Conservation (phyloP, 2,329 filamentous ascomycete genomes). For the Xylaria sp. region DNA sequence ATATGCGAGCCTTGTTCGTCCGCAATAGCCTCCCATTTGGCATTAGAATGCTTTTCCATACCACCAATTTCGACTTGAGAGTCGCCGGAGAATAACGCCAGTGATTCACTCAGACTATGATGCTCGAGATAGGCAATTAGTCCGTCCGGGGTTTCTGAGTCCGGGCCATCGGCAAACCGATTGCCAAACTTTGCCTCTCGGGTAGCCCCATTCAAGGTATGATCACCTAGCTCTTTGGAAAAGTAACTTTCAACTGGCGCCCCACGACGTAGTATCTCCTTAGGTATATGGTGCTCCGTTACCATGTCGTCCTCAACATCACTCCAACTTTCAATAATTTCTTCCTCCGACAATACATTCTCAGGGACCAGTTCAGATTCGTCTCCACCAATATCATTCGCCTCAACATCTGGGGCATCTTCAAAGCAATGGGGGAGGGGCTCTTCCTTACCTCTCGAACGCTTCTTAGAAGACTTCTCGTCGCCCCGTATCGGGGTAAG, state of each 20-base stretch:
- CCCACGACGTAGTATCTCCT: constrained; percentile 2
- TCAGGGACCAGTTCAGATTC: constrained; percentile 42
- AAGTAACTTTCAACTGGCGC: neutral
- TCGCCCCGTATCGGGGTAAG: constrained; percentile 54
- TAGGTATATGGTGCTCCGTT: neutral
- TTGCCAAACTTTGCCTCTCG: neutral
- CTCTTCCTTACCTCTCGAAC: constrained; percentile 59
- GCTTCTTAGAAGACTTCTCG: constrained; percentile 47
- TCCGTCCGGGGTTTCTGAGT: neutral
- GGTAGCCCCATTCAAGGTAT: neutral
- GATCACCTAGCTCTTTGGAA: neutral
- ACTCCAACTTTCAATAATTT: constrained; percentile 6
- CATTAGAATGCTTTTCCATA: neutral
- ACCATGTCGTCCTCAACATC: constrained; percentile 17
- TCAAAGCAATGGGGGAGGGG: constrained; percentile 45
- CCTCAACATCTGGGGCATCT: constrained; percentile 53
- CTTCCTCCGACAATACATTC: constrained; percentile 27
- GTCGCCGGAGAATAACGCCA: neutral
- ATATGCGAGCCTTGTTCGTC: neutral
- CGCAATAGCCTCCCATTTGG: neutral
- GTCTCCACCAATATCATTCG: constrained; percentile 44
- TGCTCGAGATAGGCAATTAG: neutral
- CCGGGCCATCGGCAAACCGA: neutral
- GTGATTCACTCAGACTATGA: neutral
- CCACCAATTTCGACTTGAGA: neutral